Conservation (phyloP, 2,329 filamentous ascomycete species). For the Trichoderma koningiopsis region DNA sequence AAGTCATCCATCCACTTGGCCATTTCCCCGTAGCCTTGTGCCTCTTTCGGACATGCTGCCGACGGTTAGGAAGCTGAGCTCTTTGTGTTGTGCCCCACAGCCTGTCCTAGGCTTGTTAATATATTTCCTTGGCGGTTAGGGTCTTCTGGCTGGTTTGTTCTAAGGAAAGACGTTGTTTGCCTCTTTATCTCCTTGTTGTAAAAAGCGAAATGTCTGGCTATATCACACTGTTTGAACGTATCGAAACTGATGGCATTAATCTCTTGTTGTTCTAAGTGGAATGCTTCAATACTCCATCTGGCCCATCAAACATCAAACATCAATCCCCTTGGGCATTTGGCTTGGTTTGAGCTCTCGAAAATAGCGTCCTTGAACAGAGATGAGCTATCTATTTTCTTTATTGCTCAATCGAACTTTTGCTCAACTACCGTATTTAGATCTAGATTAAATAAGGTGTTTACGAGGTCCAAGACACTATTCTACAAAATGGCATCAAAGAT, state of each 20-base stretch:
- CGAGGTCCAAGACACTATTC: too few relatives aligned
- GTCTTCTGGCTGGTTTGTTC: background rate
- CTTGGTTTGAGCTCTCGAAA: background rate
- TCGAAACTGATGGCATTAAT: background rate
- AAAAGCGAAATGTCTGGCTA: background rate
- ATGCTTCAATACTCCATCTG: background rate
- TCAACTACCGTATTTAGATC: background rate
- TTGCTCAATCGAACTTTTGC: background rate
- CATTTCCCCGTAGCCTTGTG: constrained; percentile 4
- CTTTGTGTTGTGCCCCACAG: background rate
- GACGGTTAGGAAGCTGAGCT: background rate
- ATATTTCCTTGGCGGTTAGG: background rate
- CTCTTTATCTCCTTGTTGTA: background rate
- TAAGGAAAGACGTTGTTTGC: background rate
- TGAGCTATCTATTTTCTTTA: background rate
- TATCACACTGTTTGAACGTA: background rate
- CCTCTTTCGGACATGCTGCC: background rate
- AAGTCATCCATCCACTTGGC: constrained; percentile 22
- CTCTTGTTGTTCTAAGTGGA: background rate
- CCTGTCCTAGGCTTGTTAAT: background rate
- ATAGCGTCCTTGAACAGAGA: background rate
- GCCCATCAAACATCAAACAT: background rate
- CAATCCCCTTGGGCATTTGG: background rate
- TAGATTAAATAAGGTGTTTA: too few relatives aligned
- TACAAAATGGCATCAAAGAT: background rate